These are phyloP conservation scores for Chaetomium globosum DNA, from an alignment of 2,329 filamentous ascomycete species.

Conservation along the genomic window DNA sequence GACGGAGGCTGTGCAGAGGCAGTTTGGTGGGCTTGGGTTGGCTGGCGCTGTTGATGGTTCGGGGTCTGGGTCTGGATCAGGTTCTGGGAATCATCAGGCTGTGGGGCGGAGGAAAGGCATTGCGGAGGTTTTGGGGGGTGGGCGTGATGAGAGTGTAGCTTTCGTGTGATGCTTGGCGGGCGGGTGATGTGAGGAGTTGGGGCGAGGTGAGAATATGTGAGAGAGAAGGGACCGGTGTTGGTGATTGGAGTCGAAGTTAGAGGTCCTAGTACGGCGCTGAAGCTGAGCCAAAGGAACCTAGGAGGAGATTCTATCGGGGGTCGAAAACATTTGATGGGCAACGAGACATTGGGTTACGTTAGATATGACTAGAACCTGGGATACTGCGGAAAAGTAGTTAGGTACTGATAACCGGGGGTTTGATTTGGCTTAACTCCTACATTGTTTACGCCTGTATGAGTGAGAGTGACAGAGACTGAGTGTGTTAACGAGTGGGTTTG, in stretches of 20 bases:
- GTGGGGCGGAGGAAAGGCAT: conserved; percentile 4
- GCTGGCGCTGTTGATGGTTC: neutral
- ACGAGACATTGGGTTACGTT: neutral
- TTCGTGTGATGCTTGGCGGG: conserved; percentile 17
- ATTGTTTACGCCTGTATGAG: neutral
- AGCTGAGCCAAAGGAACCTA: neutral
- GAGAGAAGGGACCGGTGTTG: neutral
- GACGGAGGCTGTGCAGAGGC: conserved; percentile 37
- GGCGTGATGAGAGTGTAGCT: conserved; percentile 14
- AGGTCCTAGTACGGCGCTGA: no score
- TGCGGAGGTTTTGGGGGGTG: conserved; percentile 6
- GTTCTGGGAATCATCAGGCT: neutral
- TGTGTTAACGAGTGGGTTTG: neutral
- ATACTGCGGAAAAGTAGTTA: neutral
- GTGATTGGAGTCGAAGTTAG: neutral
- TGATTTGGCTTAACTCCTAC: neutral
- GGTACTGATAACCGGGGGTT: neutral
- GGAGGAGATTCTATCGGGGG: neutral
- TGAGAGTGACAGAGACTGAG: neutral
- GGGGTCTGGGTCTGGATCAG: neutral
- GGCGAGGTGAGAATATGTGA: neutral
- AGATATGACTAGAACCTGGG: conserved; percentile 11
- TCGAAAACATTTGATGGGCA: neutral
- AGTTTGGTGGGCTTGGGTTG: conserved; percentile 36
- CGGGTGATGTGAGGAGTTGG: neutral